Evolutionary conservation across 371 early-diverging fungal genomes (phyloP), one percentile per base, ranked within the genome.

Genomic region (Quaeritorhiza haematococci): DNA sequence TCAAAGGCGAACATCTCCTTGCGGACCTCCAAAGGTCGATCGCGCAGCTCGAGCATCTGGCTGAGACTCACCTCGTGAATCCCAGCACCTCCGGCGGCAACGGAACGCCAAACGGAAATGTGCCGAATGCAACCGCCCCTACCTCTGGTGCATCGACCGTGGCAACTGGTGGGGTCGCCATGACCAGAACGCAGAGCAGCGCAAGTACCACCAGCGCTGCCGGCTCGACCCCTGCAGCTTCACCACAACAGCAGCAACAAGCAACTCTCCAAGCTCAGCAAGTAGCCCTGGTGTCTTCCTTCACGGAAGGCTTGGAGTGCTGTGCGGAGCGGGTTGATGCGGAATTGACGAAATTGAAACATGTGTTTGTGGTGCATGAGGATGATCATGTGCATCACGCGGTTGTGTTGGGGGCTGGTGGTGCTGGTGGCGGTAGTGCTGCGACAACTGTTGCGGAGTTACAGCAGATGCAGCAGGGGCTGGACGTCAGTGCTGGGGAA

Each of bases 1-100:
- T 86, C 53, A 78, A 80, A 15, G 84, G 87, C 21, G 49, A 63
- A 1, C 81, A 83, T 1, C 75, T 79, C 30, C 63, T 88, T 38
- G 57, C 73, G 17, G 86, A 87, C 60, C 41, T 89, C 41, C 81
- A 84, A 43, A 79, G 83, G 52, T 73, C 84, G 44, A 79, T 86
- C 29, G 66, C 84, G 0, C 87, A 88, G 51, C 63, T 89, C 29
- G 83, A 83, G 23, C 84, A 84, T 43, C 60, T 89, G 34, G 78
- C 81, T 5, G 88, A 89, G 19, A 69, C 68, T 0, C 76, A 86
- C 52, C 62, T 87, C 33, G 59, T 21, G 7, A 21, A 45, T 45
- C 23, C n/a, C n/a, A 21, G 7, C 23, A n/a, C n/a, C n/a, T n/a
- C n/a, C n/a, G n/a, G n/a, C n/a, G n/a, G n/a, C n/a, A n/a, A n/a